Evolutionary conservation across 805 yeast species (phyloP).

Genomic region (Sugiyamaella smithiae): DNA sequence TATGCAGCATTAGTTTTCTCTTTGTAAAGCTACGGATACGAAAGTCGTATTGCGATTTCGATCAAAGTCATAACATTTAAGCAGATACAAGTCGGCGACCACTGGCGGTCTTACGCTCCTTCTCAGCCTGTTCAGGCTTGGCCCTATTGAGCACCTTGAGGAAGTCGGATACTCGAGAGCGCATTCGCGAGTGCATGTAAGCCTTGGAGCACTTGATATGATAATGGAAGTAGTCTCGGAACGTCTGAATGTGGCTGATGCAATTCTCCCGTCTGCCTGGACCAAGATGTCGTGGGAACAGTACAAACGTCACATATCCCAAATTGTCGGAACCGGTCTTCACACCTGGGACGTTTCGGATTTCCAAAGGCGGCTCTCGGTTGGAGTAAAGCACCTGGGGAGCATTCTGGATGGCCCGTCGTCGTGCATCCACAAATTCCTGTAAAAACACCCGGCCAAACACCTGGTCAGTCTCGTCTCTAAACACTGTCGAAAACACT

Average conservation of each 20-base stretch:
- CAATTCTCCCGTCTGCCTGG: constrained; percentile 78
- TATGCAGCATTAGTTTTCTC: too few species aligned
- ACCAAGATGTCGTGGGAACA: constrained; percentile 54
- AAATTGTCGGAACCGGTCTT: constrained; percentile 40
- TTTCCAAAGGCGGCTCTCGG: constrained; percentile 89
- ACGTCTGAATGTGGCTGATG: constrained; percentile 85
- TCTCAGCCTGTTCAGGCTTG: constrained; percentile 84
- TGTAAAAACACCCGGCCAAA: constrained; percentile 38
- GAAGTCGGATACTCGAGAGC: constrained; percentile 90
- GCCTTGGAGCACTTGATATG: constrained; percentile 99
- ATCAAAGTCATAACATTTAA: too few species aligned
- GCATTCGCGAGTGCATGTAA: constrained; percentile 97
- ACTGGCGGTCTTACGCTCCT: constrained; percentile 69
- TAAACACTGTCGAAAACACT: constrained; percentile 88
- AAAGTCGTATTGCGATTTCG: too few species aligned
- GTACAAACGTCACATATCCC: constrained; percentile 58
- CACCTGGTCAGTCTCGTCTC: constrained; percentile 90
- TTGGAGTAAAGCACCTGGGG: constrained; percentile 95
- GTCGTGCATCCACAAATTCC: constrained; percentile 94
- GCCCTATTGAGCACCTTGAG: constrained; percentile 95
- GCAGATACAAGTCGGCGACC: constrained; percentile 57
- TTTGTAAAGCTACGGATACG: too few species aligned
- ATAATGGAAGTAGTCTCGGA: constrained; percentile 96
- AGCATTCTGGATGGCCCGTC: constrained; percentile 92
- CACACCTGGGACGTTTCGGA: constrained; percentile 44